Percentiles rank a stretch among this genome's conserved stretches.
Evolutionary conservation across 1,284 basidiomycete species (phyloP).

Genomic region (Boletus mariae): DNA sequence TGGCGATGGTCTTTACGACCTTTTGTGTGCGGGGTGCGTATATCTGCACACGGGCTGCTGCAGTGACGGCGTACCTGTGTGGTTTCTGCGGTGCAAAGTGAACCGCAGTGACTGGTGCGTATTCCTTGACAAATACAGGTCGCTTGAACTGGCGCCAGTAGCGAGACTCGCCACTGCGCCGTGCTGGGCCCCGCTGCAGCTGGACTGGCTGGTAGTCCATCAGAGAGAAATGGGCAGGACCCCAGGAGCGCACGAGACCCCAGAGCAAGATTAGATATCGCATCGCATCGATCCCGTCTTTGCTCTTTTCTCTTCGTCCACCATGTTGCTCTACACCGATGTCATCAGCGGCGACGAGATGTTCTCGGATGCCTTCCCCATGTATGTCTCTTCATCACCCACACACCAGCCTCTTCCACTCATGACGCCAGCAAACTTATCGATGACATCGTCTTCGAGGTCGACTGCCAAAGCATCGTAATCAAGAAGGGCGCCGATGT

Average conservation of each 20-base stretch:
- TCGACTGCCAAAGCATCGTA: constrained; percentile 76
- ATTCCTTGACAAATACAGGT: constrained; percentile 91
- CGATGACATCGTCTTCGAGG: constrained; percentile 88
- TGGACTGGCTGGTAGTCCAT: constrained; percentile 82
- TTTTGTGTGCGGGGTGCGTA: constrained; percentile 95
- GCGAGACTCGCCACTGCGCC: constrained; percentile 67
- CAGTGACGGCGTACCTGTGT: constrained; percentile 93
- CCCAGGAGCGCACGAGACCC: constrained; percentile 11
- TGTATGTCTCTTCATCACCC: constrained; percentile 42
- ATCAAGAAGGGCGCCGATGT: constrained; percentile 80
- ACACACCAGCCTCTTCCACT: background rate
- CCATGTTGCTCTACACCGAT: constrained; percentile 79
- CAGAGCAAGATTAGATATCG: constrained; percentile 20
- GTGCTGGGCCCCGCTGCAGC: constrained; percentile 56
- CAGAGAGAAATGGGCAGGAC: constrained; percentile 2
- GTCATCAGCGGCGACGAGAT: constrained; percentile 86
- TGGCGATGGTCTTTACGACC: constrained; percentile 91
- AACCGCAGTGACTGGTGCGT: constrained; percentile 88
- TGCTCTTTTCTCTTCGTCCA: constrained; percentile 23
- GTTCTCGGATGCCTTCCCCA: constrained; percentile 89
- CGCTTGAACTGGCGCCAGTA: constrained; percentile 82
- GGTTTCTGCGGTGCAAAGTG: constrained; percentile 83
- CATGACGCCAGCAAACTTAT: constrained; percentile 62
- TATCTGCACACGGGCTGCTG: constrained; percentile 91
- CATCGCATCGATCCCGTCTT: background rate